Conservation (phyloP, 768 basidiomycete species). For the Mycena rebaudengoi region DNA sequence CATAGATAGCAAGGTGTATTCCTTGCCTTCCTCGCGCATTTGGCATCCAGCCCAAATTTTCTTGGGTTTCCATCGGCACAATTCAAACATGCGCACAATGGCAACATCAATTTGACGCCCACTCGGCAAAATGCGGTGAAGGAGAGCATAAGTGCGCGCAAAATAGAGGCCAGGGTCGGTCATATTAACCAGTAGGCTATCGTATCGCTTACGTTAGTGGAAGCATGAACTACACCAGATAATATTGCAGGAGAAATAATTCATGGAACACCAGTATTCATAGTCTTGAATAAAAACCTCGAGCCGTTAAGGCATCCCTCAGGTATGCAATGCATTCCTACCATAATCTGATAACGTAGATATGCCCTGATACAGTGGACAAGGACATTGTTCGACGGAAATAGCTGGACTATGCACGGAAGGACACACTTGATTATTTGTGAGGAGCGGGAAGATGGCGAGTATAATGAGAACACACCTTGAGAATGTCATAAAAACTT, state of each 20-base stretch:
- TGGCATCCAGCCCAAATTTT: constrained; percentile 11
- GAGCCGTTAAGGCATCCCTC: neutral
- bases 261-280: neutral
- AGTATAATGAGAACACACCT: neutral
- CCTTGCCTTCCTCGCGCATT: constrained; percentile 6
- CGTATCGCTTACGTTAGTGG: too few species aligned
- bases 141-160: neutral
- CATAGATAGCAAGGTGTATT: neutral
- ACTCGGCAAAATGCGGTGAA: neutral
- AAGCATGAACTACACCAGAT: too few species aligned
- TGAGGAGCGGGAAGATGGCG: too few species aligned
- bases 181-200: too few species aligned
- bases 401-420: neutral
- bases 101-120: constrained; percentile 8
- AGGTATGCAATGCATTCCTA: neutral
- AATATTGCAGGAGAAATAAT: too few species aligned
- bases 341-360: neutral
- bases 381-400: neutral
- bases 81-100: constrained; percentile 1
- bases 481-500: constrained; percentile 8
- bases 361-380: neutral
- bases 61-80: constrained; percentile 10
- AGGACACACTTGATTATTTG: constrained; percentile 5
- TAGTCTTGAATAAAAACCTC: neutral
- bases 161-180: neutral